phyloP scores from a whole-genome alignment of 169 alveolate genomes.

The Amoebophrya sp. region DNA sequence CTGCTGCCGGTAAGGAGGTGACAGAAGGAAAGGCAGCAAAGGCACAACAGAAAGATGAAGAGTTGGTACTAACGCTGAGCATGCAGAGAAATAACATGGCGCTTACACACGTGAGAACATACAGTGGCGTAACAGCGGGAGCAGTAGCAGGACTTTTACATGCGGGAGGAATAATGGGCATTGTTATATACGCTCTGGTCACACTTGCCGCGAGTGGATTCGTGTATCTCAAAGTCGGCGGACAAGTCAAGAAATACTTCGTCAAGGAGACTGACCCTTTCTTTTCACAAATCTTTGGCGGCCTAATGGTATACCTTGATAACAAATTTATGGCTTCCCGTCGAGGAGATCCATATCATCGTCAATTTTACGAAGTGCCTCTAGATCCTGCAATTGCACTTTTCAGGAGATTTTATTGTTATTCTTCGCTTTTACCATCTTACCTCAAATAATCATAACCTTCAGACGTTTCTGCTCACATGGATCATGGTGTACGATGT shows the following conservation, averaged over 20 bases:
- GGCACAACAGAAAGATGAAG: neutral
- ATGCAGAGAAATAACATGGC: neutral
- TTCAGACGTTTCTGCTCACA: neutral
- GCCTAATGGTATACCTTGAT: neutral
- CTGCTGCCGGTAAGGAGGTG: too few species aligned
- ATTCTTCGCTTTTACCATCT: too few species aligned
- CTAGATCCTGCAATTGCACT: too few species aligned
- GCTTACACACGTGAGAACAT: neutral
- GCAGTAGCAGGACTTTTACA: neutral
- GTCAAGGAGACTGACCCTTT: neutral
- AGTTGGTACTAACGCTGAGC: neutral
- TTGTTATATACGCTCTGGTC: neutral
- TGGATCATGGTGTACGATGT: neutral
- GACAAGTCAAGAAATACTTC: neutral
- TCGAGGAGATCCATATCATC: too few species aligned
- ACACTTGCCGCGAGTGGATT: neutral
- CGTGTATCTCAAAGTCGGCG: neutral
- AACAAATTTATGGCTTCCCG: too few species aligned
- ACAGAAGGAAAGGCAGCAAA: too few species aligned
- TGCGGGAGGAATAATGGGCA: neutral
- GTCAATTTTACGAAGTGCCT: too few species aligned
- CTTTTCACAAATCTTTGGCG: neutral
- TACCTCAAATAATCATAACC: too few species aligned
- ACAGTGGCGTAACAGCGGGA: neutral
- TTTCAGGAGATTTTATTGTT: too few species aligned